Base-by-base conservation (phyloP, 495 filamentous ascomycete species). In the Penicillium antarcticum region DNA sequence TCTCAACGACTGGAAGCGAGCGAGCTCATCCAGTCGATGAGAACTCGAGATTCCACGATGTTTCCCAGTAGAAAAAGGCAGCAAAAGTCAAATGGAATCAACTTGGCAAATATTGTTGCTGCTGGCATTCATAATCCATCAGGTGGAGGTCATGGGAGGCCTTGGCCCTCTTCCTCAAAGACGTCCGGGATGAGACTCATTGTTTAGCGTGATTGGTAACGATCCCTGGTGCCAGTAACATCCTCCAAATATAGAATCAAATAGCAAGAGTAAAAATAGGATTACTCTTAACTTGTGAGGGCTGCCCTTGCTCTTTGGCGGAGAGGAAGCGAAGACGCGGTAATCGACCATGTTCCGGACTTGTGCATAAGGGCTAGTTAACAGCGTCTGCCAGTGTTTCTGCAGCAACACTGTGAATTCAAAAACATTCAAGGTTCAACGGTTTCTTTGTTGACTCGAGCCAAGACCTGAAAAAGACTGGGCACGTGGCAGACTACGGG, bases 401-500 rank as follows among this genome's bases (percentile, higher is more conserved):
- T 29, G 26, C 26, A 29, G 9, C 21, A 29, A 29, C 0, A 8
- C 7, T 10, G 3, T 7, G 7, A 7, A 10, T 29, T 9, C 26
- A 29, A 8, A 7, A 29, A 8, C 26, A 29, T 4, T 29, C 26
- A 10, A 9, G 26, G 26, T 29, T 29, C 26, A 10, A 7, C 26
- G 8, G 2, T 29, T 29, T 29, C 26, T 29, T 29, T 29, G 26
- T 29, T 29, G 26, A 29, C 26, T 29, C 26, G 8, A 29, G 26
- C 26, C 26, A 29, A 29, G 26, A 42, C 4, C 17, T 18, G 14
- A 21, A 7, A 29, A 29, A 34, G 39, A 8, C 21, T 32, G 31
- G 43, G 24, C 9, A 24, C n/a, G 32, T n/a, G 31, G 1, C 38
- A 47, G 55, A 24, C 36, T 53, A 55, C 55, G 51, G 49, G 60